Evolutionary conservation across 129 eudicot genomes (phyloP).

Genomic region (Mikania micrantha): DNA sequence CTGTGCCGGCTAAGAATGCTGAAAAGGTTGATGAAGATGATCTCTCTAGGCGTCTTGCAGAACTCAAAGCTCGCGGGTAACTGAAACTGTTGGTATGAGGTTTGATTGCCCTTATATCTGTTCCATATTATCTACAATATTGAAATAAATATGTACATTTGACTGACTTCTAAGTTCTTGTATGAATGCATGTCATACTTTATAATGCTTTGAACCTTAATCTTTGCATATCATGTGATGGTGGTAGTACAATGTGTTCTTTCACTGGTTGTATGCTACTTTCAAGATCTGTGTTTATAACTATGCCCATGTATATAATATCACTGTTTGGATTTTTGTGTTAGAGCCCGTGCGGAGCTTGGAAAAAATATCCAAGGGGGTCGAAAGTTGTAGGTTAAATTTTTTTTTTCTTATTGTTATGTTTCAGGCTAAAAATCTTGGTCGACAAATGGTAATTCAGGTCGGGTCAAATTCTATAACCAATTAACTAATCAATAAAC

Average conservation of each 20-base stretch:
- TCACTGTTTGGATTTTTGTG: too few species aligned
- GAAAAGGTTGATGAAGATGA: constrained; percentile 12
- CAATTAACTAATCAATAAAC: too few species aligned
- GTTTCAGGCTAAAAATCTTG: too few species aligned
- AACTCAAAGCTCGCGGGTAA: constrained; percentile 8
- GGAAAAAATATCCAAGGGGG: too few species aligned
- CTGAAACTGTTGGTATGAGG: background rate
- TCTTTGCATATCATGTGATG: background rate
- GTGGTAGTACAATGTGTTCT: background rate
- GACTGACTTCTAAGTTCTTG: background rate
- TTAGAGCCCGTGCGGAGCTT: too few species aligned
- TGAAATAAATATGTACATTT: constrained; percentile 4
- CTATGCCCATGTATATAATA: too few species aligned
- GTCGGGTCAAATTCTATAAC: too few species aligned
- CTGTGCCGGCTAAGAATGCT: constrained; percentile 1
- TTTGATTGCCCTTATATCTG: background rate
- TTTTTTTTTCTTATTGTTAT: too few species aligned
- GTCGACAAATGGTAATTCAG: too few species aligned
- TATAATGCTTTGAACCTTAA: background rate
- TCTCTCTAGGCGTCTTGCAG: constrained; percentile 7
- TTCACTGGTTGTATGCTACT: background rate
- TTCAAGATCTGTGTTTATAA: background rate
- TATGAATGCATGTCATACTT: too few species aligned
- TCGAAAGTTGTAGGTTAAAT: too few species aligned
- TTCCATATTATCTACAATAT: background rate